phyloP scores from a whole-genome alignment of 768 basidiomycete species.

The Boletales sp. region DNA sequence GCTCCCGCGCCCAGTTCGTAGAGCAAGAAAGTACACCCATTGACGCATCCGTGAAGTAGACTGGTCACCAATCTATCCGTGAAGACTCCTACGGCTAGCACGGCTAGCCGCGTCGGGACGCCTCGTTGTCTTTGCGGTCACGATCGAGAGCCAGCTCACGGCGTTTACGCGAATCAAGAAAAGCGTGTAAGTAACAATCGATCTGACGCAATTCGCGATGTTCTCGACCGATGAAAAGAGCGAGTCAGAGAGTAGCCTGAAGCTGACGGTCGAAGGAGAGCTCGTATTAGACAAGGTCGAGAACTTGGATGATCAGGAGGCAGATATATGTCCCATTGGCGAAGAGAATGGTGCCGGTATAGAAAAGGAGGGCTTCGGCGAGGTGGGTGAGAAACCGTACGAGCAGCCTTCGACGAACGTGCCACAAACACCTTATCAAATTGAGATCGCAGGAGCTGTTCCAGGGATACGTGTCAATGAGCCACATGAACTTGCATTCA shows the following conservation, averaged over 20 bases:
- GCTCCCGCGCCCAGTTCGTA: slow-evolving; percentile 74
- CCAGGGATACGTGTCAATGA: slow-evolving; percentile 63
- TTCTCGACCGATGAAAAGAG: slow-evolving; percentile 65
- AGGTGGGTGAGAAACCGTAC: slow-evolving; percentile 84
- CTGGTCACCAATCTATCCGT: too few relatives aligned
- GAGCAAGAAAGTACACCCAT: slow-evolving; percentile 78
- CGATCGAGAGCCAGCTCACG: slow-evolving; percentile 67
- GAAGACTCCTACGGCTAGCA: slow-evolving; percentile 68
- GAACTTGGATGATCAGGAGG: slow-evolving; percentile 83
- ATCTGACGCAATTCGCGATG: slow-evolving; percentile 74
- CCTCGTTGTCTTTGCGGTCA: slow-evolving; percentile 62
- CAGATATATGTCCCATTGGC: slow-evolving; percentile 79
- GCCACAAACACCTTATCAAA: slow-evolving; percentile 70
- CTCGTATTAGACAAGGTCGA: slow-evolving; percentile 89
- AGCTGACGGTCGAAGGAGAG: slow-evolving; percentile 89
- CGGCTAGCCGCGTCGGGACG: slow-evolving; percentile 74
- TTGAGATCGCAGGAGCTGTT: slow-evolving; percentile 59
- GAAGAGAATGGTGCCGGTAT: slow-evolving; percentile 84
- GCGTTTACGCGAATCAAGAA: slow-evolving; percentile 70
- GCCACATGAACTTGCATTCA: slow-evolving; percentile 17
- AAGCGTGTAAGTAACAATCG: slow-evolving; percentile 68
- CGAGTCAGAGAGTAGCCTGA: slow-evolving; percentile 80
- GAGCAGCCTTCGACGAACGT: slow-evolving; percentile 89
- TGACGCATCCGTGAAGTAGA: slow-evolving; percentile 60
- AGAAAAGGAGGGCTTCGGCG: slow-evolving; percentile 91